These are phyloP conservation scores for Beverwykella pulmonaria DNA, from an alignment of 495 filamentous ascomycete species.

Conservation along the genomic window DNA sequence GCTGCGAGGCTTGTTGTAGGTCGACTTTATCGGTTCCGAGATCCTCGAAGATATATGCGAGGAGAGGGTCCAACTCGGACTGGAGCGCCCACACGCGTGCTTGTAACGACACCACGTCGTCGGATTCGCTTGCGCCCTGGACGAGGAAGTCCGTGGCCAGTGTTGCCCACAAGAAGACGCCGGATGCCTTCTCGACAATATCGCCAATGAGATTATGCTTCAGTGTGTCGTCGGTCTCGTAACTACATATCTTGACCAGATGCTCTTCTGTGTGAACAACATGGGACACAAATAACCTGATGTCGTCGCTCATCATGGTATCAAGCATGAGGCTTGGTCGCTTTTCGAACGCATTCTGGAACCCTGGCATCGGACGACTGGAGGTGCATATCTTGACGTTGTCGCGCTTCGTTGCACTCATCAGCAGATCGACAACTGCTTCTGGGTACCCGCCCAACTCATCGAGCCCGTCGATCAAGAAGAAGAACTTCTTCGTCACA, in stretches of 20 bases:
- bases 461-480: conserved; percentile 28
- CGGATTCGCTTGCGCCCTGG: background rate
- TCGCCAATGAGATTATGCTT: conserved; percentile 4
- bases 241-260: background rate
- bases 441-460: conserved; percentile 5
- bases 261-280: background rate
- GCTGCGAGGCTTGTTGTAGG: conserved; percentile 10
- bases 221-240: conserved; percentile 12
- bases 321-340: conserved; percentile 14
- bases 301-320: background rate
- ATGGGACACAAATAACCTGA: background rate
- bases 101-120: conserved; percentile 5
- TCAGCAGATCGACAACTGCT: conserved; percentile 10
- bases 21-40: background rate
- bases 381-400: conserved; percentile 25
- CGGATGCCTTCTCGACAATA: conserved; percentile 17
- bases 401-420: background rate
- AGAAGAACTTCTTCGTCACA: conserved; percentile 20
- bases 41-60: conserved; percentile 4
- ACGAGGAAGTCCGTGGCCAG: conserved; percentile 2
- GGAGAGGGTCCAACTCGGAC: conserved; percentile 4
- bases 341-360: conserved; percentile 12
- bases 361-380: conserved; percentile 16
- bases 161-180: conserved; percentile 21
- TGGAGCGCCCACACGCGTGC: conserved; percentile 10